Base-by-base conservation (phyloP, 805 yeast species). In the Metschnikowia cerradonensis region DNA sequence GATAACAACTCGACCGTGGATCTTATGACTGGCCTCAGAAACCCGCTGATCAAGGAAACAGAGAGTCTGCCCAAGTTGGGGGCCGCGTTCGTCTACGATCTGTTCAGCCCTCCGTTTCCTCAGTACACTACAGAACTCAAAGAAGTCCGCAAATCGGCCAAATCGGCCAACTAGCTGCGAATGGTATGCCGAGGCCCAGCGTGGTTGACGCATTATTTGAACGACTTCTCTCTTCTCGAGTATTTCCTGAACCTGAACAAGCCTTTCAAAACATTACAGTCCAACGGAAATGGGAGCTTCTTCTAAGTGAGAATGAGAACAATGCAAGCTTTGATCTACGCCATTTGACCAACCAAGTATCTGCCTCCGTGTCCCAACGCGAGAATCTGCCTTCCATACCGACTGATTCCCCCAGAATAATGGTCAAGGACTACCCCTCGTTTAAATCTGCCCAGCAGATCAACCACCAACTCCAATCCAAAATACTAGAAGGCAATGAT, bases 231-330 rank as follows among this genome's bases (percentile, higher is more conserved):
- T 62, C 73, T 3, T 62, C 63, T 4, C 58, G 78, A 41, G 75
- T 64, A 0, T 73, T 74, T 47, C 63, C 74, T 1, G 71, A 65
- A n/a, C 63, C 74, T 1, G 71, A 65, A n/a, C 64, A 59, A 42
- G 60, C 70, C 1, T 59, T 73, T 48, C 58, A 66, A 37, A 67
- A 65, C 20, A 67, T 63, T 46, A 60, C 75, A 4, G 60, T 69
- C 3, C 65, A 61, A 45, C 54, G 78, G 22, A 74, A 74, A 54
- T 73, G 78, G 78, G 77, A 74, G 54, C 60, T 74, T 13, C 59
- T 74, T 13, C 57, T 73, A n/a, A 56, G 71, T 39, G 78, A 74
- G 53, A 67, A 64, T 52, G 76, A 73, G 55, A 63, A 66, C 5
- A 74, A 73, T 50, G 50, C 63, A 2, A 61, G 62, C 10, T 73